Evolutionary conservation across 148 eudicot genomes (phyloP), one percentile per base, ranked within the genome.

Genomic region (Vaccinium darrowii): DNA sequence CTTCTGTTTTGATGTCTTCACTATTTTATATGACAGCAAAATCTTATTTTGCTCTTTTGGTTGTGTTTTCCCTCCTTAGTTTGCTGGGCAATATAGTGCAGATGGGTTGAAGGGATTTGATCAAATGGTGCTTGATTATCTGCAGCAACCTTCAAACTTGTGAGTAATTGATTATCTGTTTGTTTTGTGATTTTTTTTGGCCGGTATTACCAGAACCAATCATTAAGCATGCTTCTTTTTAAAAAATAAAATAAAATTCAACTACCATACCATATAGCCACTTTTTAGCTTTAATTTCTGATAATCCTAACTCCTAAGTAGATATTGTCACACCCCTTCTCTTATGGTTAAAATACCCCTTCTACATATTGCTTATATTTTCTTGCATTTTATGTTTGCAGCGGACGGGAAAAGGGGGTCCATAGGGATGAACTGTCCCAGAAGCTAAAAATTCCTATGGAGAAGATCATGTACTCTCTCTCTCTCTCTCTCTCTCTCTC

Each of bases 391-490:
- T 58, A 30, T 81, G 50, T 63, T 84, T 92, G 82, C 84, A 96
- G 98, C 85, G 91, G 85, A n/a, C 85, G 86, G 79, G 98, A 92
- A 82, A 93, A 89, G 86, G 99, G 99, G 12, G 87, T 95, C 30
- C 99, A 96, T 87, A 91, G 90, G 84, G 90, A 91, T 90, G 98
- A 93, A 54, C 90, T 95, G 85, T 92, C 91, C 78, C 87, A 88
- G 86, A 90, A 93, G 51, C 90, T 96, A 49, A 93, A 92, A 83
- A 79, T 95, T 79, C 91, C 99, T 1, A 85, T 84, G 67, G 88
- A 92, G 30, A 93, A 93, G 88, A 90, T 95, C 82, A 86, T 87
- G 99, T 96, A 96, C 75, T n/a, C 54, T 67, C 82, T 52, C 82
- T 86, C 84, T 81, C 87, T 84, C 82, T 27, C 21, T 80, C 65